phyloP scores from a whole-genome alignment of 2,329 filamentous ascomycete species.

The Fusarium sp. region DNA sequence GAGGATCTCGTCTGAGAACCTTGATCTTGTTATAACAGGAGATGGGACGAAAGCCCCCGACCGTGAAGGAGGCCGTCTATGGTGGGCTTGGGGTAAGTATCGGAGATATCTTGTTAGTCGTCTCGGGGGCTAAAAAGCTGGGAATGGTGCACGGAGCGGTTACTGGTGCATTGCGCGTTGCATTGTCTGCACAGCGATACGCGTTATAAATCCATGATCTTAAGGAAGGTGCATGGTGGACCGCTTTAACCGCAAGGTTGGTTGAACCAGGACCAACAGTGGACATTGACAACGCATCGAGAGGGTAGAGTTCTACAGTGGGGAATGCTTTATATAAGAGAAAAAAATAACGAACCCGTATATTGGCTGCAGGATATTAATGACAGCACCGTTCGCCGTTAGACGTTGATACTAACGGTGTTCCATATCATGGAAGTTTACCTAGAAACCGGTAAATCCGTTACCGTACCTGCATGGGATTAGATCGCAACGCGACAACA shows the following conservation, averaged over 20 bases:
- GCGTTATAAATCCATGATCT: slow-evolving; percentile 10
- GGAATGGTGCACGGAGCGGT: slow-evolving; percentile 24
- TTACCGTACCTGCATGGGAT: slow-evolving; percentile 21
- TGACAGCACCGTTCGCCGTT: neutral
- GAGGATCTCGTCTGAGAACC: slow-evolving; percentile 20
- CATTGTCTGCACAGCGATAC: slow-evolving; percentile 30
- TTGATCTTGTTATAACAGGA: slow-evolving; percentile 17
- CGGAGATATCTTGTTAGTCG: slow-evolving; percentile 13
- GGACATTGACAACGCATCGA: slow-evolving; percentile 26
- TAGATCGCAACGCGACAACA: slow-evolving; percentile 16
- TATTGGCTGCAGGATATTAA: neutral
- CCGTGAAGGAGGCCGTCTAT: slow-evolving; percentile 18
- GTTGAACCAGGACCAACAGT: slow-evolving; percentile 5
- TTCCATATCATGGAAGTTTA: slow-evolving; percentile 15
- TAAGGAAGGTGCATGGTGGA: slow-evolving; percentile 23
- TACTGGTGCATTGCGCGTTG: slow-evolving; percentile 29
- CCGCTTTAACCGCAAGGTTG: slow-evolving; percentile 28
- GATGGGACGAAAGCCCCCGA: slow-evolving; percentile 32
- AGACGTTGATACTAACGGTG: slow-evolving; percentile 9
- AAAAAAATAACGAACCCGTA: neutral
- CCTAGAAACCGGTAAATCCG: slow-evolving; percentile 25
- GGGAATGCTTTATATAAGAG: too few relatives aligned
- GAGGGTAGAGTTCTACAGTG: neutral
- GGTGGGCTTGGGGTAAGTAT: neutral
- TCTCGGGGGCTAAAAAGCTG: slow-evolving; percentile 7